These are phyloP conservation scores for Pachysandra terminalis DNA, from an alignment of 164 flowering plant genomes.

Conservation along the genomic window DNA sequence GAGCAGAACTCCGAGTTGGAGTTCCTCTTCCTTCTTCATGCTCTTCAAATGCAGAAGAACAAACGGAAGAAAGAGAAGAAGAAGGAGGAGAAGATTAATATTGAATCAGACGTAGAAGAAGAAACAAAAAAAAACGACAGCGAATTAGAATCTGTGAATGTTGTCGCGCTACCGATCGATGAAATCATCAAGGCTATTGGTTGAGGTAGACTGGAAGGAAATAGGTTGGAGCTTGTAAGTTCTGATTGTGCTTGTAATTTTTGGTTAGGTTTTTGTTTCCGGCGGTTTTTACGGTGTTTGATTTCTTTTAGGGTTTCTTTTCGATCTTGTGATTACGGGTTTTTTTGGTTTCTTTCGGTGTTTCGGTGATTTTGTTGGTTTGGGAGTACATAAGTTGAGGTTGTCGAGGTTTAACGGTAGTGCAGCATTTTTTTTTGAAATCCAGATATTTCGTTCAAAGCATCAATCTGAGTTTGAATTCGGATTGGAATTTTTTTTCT, in stretches of 20 bases:
- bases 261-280: not conserved
- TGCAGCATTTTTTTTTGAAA: too few relatives aligned
- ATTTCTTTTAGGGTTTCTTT: not conserved
- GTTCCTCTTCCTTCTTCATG: slow-evolving; percentile 3
- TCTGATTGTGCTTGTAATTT: not conserved
- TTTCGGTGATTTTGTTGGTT: not conserved
- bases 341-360: not conserved
- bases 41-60: slow-evolving; percentile 10
- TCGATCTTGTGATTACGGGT: not conserved
- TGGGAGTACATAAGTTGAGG: not conserved
- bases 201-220: slow-evolving; percentile 44
- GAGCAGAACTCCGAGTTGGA: not conserved
- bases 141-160: slow-evolving; percentile 31
- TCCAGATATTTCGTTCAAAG: too few relatives aligned
- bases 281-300: not conserved
- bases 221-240: slow-evolving; percentile 57
- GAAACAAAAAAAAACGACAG: slow-evolving; percentile 14
- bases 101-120: slow-evolving; percentile 1
- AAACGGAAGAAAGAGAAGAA: slow-evolving; percentile 6
- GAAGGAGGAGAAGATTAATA: slow-evolving; percentile 7
- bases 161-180: slow-evolving; percentile 71
- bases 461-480: too few relatives aligned
- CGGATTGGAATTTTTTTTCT: too few relatives aligned
- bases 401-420: too few relatives aligned
- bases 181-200: slow-evolving; percentile 53